Base-by-base conservation (phyloP, 176 grass and related monocot species). In the Triticum monococcum region DNA sequence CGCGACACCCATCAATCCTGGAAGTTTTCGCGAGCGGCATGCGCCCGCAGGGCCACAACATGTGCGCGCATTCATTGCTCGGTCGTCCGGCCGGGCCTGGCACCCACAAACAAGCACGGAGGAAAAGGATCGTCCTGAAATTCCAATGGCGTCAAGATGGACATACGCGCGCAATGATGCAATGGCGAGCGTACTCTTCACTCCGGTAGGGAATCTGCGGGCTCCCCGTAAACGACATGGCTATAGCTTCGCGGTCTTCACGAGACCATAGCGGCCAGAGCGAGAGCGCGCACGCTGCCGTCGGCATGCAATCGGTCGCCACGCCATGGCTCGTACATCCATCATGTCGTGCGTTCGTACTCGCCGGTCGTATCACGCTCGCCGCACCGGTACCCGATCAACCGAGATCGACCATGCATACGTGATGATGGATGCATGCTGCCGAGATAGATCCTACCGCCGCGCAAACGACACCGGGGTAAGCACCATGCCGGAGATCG, bases 191-290 rank as follows among this genome's bases (percentile, higher is more conserved):
- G n/a, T 46, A 41, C 35, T 25, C 35, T 68, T 7, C 8, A 59
- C 56, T 12, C 28, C 7, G 31, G 22, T 45, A 75, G 60, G 57
- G 84, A 90, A 90, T 87, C 80, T 73, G 23, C n/a, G 35, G 65
- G 10, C 20, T 57, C 25, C 46, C 59, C 59, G 75, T 62, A 91
- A 80, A 87, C 89, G 85, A 91, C 89, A 87, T 24, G 33, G 33
- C 54, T 22, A 41, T 23, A 20, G 3, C 32, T 79, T 43, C 67
- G 45, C 54, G 43, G 67, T 37, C 59, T 68, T 87, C 85, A 87
- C 89, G 81, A 80, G 89, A 75, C 67, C 1, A 0, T 20, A 22
- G 36, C 69, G 22, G 23, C 41, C 45, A n/a, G 48, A 60, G 81
- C 30, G 26, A n/a, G 48, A 60, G 81, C 30, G 26, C 32, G 52